Conservation (phyloP, 176 grass and related monocot genomes). For the Lolium multiflorum region DNA sequence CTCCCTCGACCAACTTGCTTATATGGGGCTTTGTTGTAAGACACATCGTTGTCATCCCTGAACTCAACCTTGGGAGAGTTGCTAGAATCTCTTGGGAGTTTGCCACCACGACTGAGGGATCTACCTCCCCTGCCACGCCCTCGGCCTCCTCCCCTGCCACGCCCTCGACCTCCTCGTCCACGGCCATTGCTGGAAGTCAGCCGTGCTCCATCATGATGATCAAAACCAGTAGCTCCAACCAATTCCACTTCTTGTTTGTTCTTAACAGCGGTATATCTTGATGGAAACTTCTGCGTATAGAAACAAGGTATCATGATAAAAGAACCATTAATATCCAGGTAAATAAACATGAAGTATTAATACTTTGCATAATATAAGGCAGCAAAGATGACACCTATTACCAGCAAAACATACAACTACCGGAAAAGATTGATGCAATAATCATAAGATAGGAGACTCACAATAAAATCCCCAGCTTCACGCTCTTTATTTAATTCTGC, state of each 20-base stretch:
- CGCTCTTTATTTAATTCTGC: conserved; percentile 59
- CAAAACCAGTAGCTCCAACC: conserved; percentile 51
- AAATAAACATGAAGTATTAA: background rate
- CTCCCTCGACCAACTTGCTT: conserved; percentile 66
- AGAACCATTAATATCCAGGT: background rate
- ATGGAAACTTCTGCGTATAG: conserved; percentile 69
- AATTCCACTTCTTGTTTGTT: conserved; percentile 59
- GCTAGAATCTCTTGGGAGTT: conserved; percentile 57
- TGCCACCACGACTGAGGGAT: conserved; percentile 73
- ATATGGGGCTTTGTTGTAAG: conserved; percentile 51
- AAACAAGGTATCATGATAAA: conserved; percentile 12
- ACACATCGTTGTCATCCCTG: conserved; percentile 44
- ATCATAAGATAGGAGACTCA: conserved; percentile 54
- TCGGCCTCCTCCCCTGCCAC: conserved; percentile 51
- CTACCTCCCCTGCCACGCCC: conserved; percentile 64
- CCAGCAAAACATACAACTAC: conserved; percentile 10
- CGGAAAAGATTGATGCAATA: conserved; percentile 19
- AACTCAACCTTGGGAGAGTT: conserved; percentile 50
- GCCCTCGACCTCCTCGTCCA: conserved; percentile 79
- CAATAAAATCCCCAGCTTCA: conserved; percentile 60
- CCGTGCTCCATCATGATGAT: conserved; percentile 47
- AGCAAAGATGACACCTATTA: background rate
- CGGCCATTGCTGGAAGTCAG: conserved; percentile 56
- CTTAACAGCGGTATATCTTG: conserved; percentile 61
- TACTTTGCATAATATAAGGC: background rate